Base-by-base conservation (phyloP, 169 alveolate species). In the Cytauxzoon felis region DNA sequence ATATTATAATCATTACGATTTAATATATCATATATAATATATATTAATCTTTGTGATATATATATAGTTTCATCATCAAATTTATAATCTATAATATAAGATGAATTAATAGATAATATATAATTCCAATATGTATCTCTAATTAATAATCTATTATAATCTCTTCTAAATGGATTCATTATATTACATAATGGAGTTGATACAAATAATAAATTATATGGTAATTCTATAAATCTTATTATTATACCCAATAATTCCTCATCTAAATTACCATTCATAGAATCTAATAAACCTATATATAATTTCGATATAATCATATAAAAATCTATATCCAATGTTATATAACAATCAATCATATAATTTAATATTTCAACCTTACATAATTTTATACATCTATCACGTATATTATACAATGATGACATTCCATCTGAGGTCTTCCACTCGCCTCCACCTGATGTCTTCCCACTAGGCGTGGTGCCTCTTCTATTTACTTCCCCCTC, bases 161-260 rank as follows among this genome's bases (percentile, higher is more conserved):
- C 23, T 40, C 69, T 27, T 54, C 47, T 61, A 38, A 71, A 23
- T 6, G 82, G 65, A 41, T 32, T 50, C 19, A 60, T 50, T 1
- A 41, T 57, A 16, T 58, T 54, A 3, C 23, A 59, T 1, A 32
- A 32, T n/a, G 19, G 48, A 27, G 40, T 24, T 23, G 61, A 60
- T 24, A 19, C 33, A 29, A 53, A 71, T 23, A 71, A 43, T 50
- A 71, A 21, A 62, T 61, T 48, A 67, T 71, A 71, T n/a, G 82
- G 82, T 29, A 61, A 11, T 29, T 56, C 82, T 19, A 71, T 33
- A 33, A 71, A 57, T 16, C 38, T 48, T 8, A 62, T 0, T 18
- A 42, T 50, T 33, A 41, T 43, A 8, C 33, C 43, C 23, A 71
- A 33, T 18, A 71, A 49, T 42, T 45, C 42, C 24, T 53, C 69